Conservation (phyloP, 2,329 filamentous ascomycete genomes). For the Ploettnerulaceae sp. region DNA sequence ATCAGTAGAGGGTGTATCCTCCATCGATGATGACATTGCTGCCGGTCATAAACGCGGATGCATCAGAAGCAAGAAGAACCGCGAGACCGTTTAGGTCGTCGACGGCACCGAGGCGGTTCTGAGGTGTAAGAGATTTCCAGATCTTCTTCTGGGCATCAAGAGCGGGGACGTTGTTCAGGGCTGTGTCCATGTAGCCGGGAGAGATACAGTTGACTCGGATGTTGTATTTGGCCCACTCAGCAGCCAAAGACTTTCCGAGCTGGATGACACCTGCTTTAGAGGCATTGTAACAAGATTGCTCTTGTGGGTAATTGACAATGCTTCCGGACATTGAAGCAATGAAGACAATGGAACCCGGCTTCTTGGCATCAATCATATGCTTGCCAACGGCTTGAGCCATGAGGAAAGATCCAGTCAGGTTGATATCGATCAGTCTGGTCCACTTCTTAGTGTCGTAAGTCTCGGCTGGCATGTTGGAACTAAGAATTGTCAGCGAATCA, state of each 20-base stretch:
- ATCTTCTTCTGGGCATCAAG: constrained; percentile 79
- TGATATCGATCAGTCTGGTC: constrained; percentile 75
- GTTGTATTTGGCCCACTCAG: constrained; percentile 77
- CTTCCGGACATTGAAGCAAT: constrained; percentile 78
- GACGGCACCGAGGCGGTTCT: constrained; percentile 65
- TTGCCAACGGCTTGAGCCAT: constrained; percentile 68
- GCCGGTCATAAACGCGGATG: constrained; percentile 73
- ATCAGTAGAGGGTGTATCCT: constrained; percentile 33
- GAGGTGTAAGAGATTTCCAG: constrained; percentile 69
- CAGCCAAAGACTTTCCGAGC: constrained; percentile 73
- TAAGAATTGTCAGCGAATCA: constrained; percentile 22
- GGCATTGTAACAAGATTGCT: constrained; percentile 79
- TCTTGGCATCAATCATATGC: constrained; percentile 67
- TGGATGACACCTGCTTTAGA: constrained; percentile 78
- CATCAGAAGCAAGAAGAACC: constrained; percentile 70
- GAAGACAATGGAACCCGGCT: constrained; percentile 69
- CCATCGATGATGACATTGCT: constrained; percentile 48
- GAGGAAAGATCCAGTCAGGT: constrained; percentile 74
- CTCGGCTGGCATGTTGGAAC: constrained; percentile 78
- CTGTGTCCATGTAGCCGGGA: constrained; percentile 80
- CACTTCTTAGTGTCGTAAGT: constrained; percentile 72
- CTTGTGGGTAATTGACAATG: constrained; percentile 82
- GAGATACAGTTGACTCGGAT: constrained; percentile 83
- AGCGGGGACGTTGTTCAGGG: constrained; percentile 70
- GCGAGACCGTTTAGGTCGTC: constrained; percentile 75